Evolutionary conservation across 192 early-diverging fungal genomes (phyloP).

Genomic region (Coemansia sp.): DNA sequence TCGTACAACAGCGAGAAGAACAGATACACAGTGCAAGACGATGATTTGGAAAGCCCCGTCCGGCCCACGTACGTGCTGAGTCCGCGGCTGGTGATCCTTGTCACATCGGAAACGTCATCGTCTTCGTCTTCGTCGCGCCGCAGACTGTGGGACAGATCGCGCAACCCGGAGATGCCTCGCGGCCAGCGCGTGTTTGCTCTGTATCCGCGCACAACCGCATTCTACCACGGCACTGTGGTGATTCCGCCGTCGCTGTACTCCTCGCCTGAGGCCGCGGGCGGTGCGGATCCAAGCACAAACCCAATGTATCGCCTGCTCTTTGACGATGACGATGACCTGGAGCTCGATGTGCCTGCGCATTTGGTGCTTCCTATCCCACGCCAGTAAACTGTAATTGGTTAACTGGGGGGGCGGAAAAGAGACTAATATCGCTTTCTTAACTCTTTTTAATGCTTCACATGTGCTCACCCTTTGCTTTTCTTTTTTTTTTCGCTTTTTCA

Average conservation of each 20-base stretch:
- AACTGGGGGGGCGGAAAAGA: no score
- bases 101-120: not conserved
- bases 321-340: slow-evolving; percentile 44
- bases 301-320: slow-evolving; percentile 51
- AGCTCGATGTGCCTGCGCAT: slow-evolving; percentile 47
- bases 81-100: slow-evolving; percentile 38
- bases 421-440: not conserved
- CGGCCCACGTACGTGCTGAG: slow-evolving; percentile 38
- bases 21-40: slow-evolving; percentile 49
- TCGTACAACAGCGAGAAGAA: slow-evolving; percentile 40
- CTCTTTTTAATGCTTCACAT: no score
- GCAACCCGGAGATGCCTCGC: slow-evolving; percentile 38
- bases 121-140: not conserved
- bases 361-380: slow-evolving; percentile 33
- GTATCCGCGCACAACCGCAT: slow-evolving; percentile 48
- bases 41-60: slow-evolving; percentile 37
- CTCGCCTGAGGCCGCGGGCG: not conserved
- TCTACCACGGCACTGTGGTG: slow-evolving; percentile 41
- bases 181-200: slow-evolving; percentile 42
- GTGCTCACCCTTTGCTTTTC: no score
- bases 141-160: slow-evolving; percentile 32
- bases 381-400: not conserved
- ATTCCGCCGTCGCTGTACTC: slow-evolving; percentile 29
- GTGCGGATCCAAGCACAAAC: slow-evolving; percentile 21
- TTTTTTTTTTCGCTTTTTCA: no score